Percentiles rank a stretch among this genome's conserved stretches.
phyloP scores from a whole-genome alignment of 352 stramenopile genomes.

The Phytopythium ostracodes region DNA sequence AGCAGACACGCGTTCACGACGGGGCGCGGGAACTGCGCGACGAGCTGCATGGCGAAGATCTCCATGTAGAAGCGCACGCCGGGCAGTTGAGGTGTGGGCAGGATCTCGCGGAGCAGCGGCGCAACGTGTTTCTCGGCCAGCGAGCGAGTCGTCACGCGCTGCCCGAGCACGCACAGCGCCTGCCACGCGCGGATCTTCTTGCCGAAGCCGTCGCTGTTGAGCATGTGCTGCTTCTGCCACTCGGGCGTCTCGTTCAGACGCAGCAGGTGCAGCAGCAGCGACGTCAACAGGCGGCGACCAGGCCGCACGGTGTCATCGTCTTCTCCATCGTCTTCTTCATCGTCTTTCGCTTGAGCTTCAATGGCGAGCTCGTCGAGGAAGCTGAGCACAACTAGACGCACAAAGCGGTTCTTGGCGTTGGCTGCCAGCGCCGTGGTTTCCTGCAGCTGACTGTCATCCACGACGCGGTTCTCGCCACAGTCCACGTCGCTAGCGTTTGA shows the following conservation, averaged over 20 bases:
- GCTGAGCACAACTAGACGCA: slow-evolving; percentile 62
- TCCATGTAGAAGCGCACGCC: slow-evolving; percentile 82
- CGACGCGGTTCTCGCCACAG: neutral
- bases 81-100: slow-evolving; percentile 56
- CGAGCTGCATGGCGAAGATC: slow-evolving; percentile 70
- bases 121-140: slow-evolving; percentile 17
- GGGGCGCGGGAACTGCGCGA: slow-evolving; percentile 38
- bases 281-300: slow-evolving; percentile 29
- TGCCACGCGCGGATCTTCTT: slow-evolving; percentile 77
- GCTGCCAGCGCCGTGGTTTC: slow-evolving; percentile 18
- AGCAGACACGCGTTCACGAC: slow-evolving; percentile 41
- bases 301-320: neutral
- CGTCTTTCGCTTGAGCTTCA: slow-evolving; percentile 11
- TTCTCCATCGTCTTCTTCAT: slow-evolving; percentile 3
- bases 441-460: slow-evolving; percentile 10
- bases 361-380: slow-evolving; percentile 56
- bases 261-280: slow-evolving; percentile 36
- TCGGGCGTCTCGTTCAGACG: slow-evolving; percentile 53
- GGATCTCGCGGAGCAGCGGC: slow-evolving; percentile 40
- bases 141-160: slow-evolving; percentile 30
- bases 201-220: slow-evolving; percentile 81
- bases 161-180: slow-evolving; percentile 65
- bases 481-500: neutral
- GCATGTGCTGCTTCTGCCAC: slow-evolving; percentile 78
- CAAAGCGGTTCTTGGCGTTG: slow-evolving; percentile 55